These are phyloP conservation scores for Blastobotrys arbuscula DNA, from an alignment of 1,139 yeast genomes.

Conservation along the genomic window DNA sequence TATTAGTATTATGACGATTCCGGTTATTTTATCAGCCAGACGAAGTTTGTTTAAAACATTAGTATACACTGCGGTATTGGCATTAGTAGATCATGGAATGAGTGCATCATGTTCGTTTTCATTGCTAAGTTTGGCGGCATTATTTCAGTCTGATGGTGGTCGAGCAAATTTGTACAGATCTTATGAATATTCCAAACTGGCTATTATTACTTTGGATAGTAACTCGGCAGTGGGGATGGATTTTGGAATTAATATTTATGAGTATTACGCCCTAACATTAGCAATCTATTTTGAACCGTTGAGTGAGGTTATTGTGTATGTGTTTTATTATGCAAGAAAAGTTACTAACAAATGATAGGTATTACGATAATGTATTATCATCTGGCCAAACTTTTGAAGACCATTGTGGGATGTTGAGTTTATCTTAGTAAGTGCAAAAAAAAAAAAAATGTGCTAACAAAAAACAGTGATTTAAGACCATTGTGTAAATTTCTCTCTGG, in stretches of 20 bases:
- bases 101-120: slow-evolving; percentile 34
- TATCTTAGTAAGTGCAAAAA: slow-evolving; percentile 23
- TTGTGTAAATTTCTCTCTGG: slow-evolving; percentile 31
- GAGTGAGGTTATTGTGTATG: slow-evolving; percentile 35
- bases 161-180: slow-evolving; percentile 40
- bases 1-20: slow-evolving; percentile 40
- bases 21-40: slow-evolving; percentile 26
- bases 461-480: slow-evolving; percentile 28
- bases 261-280: slow-evolving; percentile 41
- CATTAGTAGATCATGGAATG: slow-evolving; percentile 33
- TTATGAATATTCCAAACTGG: slow-evolving; percentile 39
- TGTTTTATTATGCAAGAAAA: not conserved
- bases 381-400: slow-evolving; percentile 29
- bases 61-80: slow-evolving; percentile 29
- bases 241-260: slow-evolving; percentile 41
- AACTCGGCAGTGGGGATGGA: slow-evolving; percentile 38
- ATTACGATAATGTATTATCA: slow-evolving; percentile 27
- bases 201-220: slow-evolving; percentile 38
- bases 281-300: slow-evolving; percentile 45
- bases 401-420: slow-evolving; percentile 28
- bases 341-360: slow-evolving; percentile 14
- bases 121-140: slow-evolving; percentile 33
- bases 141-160: slow-evolving; percentile 28
- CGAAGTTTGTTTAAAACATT: slow-evolving; percentile 25
- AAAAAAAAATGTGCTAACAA: not conserved